Evolutionary conservation across 2,329 filamentous ascomycete species (phyloP).

Genomic region (Colletotrichum paranaense): DNA sequence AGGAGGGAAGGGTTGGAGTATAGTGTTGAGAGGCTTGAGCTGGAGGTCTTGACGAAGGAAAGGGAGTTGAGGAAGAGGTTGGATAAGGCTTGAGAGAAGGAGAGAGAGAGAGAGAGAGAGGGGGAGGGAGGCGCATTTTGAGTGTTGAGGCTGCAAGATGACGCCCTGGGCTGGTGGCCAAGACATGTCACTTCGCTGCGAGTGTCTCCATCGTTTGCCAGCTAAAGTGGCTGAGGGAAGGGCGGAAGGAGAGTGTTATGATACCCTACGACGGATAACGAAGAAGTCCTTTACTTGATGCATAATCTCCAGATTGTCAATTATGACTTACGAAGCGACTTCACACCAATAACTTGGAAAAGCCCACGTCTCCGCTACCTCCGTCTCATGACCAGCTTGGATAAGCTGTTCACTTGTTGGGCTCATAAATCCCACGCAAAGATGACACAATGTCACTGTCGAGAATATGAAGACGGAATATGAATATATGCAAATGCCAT

Average conservation of each 20-base stretch:
- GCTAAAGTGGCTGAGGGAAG: no score
- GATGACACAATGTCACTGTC: not conserved
- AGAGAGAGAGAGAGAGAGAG: no score
- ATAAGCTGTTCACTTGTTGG: no score
- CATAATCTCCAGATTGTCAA: no score
- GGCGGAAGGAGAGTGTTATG: constrained; percentile 1
- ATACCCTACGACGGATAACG: constrained; percentile 18
- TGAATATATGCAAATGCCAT: constrained; percentile 32
- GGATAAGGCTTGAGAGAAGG: constrained; percentile 45
- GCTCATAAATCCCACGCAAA: no score
- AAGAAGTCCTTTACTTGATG: not conserved
- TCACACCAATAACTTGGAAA: no score
- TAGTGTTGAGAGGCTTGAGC: constrained; percentile 84
- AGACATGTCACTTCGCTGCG: not conserved
- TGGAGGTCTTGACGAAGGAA: constrained; percentile 85
- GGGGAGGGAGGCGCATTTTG: not conserved
- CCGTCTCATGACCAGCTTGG: no score
- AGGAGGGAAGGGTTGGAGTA: constrained; percentile 89
- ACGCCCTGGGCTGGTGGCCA: no score
- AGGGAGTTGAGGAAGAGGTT: constrained; percentile 66
- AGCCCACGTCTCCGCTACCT: no score
- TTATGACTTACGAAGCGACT: not conserved
- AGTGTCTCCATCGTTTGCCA: not conserved
- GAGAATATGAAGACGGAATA: not conserved
- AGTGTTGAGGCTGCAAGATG: not conserved